Evolutionary conservation across 2,329 filamentous ascomycete genomes (phyloP), one percentile per base, ranked within the genome.

Genomic region (Penicillium sp.): DNA sequence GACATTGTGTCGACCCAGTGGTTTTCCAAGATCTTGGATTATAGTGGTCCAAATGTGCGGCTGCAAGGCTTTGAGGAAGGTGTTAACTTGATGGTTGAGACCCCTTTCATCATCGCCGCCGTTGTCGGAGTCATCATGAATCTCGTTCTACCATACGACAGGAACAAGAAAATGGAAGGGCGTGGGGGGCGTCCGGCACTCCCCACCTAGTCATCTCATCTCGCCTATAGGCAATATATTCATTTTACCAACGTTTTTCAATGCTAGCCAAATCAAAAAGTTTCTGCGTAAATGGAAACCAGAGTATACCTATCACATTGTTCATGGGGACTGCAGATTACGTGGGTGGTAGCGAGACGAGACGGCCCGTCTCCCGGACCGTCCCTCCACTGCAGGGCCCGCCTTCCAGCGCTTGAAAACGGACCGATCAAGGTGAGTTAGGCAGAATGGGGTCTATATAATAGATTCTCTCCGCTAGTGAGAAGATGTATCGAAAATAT

Each of bases 21-120:
- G 77, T 90, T 90, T 65, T 70, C 75, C 54, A 79, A 82, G 56
- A 83, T 94, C 48, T 90, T 94, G 68, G 87, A 85, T 3, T 92
- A 92, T 66, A 67, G 69, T 0, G 89, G 88, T 10, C 71, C 78
- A 54, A 90, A 92, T 72, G 80, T 79, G 55, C 79, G 82, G 3
- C 81, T 93, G 2, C 74, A 79, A 43, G 89, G 89, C 2, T 90
- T 94, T 71, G 57, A 67, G 26, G 57, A 69, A 29, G 65, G 62
- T 4, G 44, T 68, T 12, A 66, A 66, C 18, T 47, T 68, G 24
- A 55, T 68, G 26, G 62, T 68, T 1, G 60, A 68, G 49, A 69
- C 65, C 1, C 64, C 64, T 1, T 68, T 68, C 45, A 67, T 67
- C 36, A 64, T 68, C 26, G 58, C 67, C 2, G 67, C 66, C 1